Conservation (phyloP, 257 asterid species). For the Solanum gandarillasii region DNA sequence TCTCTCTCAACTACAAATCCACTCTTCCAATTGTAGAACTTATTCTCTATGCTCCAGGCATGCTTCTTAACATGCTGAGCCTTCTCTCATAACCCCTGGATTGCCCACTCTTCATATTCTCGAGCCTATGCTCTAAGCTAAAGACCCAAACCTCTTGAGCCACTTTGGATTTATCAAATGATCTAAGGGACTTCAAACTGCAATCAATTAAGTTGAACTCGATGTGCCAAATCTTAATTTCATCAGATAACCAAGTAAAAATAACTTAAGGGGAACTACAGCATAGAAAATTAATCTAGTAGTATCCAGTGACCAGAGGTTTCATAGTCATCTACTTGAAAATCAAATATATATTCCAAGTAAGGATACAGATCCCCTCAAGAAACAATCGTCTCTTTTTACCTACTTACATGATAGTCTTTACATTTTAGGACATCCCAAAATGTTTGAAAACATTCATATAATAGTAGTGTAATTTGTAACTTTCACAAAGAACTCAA, state of each 20-base stretch:
- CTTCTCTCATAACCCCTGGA: not conserved
- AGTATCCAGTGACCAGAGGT: not conserved
- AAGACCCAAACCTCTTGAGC: not conserved
- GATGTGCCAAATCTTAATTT: not conserved
- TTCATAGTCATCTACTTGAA: not conserved
- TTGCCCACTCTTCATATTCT: not conserved
- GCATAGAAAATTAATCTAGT: not conserved
- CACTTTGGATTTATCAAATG: not conserved
- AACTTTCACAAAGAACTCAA: not conserved
- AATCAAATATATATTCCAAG: not conserved
- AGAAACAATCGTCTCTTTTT: not conserved
- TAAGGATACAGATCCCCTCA: not conserved
- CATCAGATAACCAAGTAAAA: not conserved
- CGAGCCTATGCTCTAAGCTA: not conserved
- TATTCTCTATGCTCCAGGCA: not conserved
- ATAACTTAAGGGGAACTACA: not conserved
- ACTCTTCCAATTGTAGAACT: not conserved
- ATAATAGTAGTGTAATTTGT: not conserved
- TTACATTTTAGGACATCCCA: not conserved
- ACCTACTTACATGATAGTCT: not conserved
- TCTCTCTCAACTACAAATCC: not conserved
- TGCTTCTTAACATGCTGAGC: not conserved
- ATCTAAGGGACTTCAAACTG: not conserved
- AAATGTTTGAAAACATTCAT: not conserved
- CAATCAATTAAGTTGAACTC: not conserved